phyloP scores from a whole-genome alignment of 2,329 filamentous ascomycete genomes.

The Fusarium xyrophilum region DNA sequence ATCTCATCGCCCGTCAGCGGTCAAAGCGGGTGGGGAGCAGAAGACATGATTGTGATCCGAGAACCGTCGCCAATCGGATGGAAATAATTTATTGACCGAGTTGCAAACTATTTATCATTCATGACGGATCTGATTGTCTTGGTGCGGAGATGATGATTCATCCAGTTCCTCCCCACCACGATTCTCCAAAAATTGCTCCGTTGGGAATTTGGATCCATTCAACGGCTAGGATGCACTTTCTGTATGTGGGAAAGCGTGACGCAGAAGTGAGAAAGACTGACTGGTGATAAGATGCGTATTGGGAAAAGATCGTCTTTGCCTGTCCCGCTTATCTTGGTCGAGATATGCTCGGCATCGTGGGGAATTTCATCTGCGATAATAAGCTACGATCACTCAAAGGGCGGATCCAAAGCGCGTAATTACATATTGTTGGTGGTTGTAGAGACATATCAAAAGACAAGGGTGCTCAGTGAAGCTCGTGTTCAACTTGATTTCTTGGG shows the following conservation, averaged over 20 bases:
- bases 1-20: slow-evolving; percentile 28
- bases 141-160: not conserved
- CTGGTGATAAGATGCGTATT: not conserved
- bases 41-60: not conserved
- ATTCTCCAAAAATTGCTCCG: slow-evolving; percentile 18
- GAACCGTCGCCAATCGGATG: not conserved
- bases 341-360: not conserved
- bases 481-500: not conserved
- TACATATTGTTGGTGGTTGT: not conserved
- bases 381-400: not conserved
- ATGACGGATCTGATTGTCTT: not conserved
- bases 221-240: not conserved
- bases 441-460: not conserved
- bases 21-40: slow-evolving; percentile 21
- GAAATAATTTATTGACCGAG: not conserved
- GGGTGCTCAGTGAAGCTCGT: not conserved
- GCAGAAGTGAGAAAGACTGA: not conserved
- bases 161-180: not conserved
- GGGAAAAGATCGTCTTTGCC: slow-evolving; percentile 37
- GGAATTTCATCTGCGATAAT: not conserved
- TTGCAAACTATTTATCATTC: slow-evolving; percentile 12
- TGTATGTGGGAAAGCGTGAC: not conserved
- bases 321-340: not conserved
- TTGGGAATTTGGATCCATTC: slow-evolving; percentile 1
- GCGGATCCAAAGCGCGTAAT: not conserved